Conservation (phyloP, 2,329 filamentous ascomycete species). For the Aspergillus sp. region DNA sequence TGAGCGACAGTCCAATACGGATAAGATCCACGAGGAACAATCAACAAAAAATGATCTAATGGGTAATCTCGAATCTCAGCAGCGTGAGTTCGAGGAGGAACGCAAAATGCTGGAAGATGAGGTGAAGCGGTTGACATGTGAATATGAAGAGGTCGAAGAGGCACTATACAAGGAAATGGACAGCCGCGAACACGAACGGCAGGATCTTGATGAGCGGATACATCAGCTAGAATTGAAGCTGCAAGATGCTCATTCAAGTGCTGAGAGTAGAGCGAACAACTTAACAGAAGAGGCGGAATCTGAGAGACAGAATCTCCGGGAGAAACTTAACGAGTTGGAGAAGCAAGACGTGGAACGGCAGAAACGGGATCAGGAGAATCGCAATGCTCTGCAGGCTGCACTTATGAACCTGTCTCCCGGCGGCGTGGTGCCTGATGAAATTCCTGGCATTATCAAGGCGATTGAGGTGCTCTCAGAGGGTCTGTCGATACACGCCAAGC, state of each 20-base stretch:
- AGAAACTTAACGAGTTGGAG: constrained; percentile 42
- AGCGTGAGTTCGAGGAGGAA: constrained; percentile 80
- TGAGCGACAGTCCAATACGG: constrained; percentile 53
- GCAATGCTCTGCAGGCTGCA: constrained; percentile 52
- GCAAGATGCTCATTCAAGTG: constrained; percentile 49
- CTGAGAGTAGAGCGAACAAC: constrained; percentile 33
- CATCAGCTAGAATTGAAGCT: constrained; percentile 65
- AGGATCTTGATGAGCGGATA: constrained; percentile 61
- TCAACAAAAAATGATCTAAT: constrained; percentile 91
- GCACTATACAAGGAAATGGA: constrained; percentile 80
- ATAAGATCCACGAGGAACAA: constrained; percentile 73
- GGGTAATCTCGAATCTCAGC: constrained; percentile 87
- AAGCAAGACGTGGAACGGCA: constrained; percentile 48
- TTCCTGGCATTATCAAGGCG: constrained; percentile 53
- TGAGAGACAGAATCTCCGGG: constrained; percentile 42
- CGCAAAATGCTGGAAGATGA: constrained; percentile 76
- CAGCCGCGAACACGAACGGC: constrained; percentile 74
- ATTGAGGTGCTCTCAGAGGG: constrained; percentile 54
- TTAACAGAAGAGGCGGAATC: constrained; percentile 53
- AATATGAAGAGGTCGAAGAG: constrained; percentile 80
- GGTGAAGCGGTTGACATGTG: constrained; percentile 64
- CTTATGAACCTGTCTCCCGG: constrained; percentile 53
- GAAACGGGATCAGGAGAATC: constrained; percentile 47
- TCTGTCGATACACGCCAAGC: constrained; percentile 53
- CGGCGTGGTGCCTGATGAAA: constrained; percentile 49